Conservation (phyloP, 768 basidiomycete genomes). For the Xerocomellus dryophilus region DNA sequence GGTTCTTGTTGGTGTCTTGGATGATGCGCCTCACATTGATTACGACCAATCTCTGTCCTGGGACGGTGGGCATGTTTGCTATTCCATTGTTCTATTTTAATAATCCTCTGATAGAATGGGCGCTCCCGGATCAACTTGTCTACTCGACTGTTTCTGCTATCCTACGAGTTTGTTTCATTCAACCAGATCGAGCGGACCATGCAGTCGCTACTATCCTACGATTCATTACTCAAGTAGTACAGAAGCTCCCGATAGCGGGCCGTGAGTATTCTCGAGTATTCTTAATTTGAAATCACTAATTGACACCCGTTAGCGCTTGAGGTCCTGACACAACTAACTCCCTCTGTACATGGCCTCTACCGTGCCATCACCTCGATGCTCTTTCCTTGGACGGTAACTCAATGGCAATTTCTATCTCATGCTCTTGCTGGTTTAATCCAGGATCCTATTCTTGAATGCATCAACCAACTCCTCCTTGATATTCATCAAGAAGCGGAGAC, state of each 20-base stretch:
- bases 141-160: conserved; percentile 76
- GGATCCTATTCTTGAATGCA: conserved; percentile 62
- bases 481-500: conserved; percentile 54
- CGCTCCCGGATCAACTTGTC: conserved; percentile 81
- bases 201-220: conserved; percentile 57
- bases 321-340: conserved; percentile 71
- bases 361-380: conserved; percentile 79
- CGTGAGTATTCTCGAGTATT: conserved; percentile 41
- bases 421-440: conserved; percentile 61
- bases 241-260: conserved; percentile 49
- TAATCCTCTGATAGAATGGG: conserved; percentile 62
- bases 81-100: background rate
- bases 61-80: conserved; percentile 52
- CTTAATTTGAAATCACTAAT: background rate
- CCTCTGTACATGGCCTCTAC: conserved; percentile 82
- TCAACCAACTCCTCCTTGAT: conserved; percentile 68
- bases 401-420: conserved; percentile 59
- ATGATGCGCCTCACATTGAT: conserved; percentile 70
- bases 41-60: conserved; percentile 79
- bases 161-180: conserved; percentile 57
- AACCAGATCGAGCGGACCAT: conserved; percentile 46
- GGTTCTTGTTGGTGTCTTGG: conserved; percentile 62
- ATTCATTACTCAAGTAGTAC: conserved; percentile 58
- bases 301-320: conserved; percentile 49
- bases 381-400: conserved; percentile 66